Base-by-base conservation (phyloP, 2,329 filamentous ascomycete species). In the Phaeosphaeria sp. region DNA sequence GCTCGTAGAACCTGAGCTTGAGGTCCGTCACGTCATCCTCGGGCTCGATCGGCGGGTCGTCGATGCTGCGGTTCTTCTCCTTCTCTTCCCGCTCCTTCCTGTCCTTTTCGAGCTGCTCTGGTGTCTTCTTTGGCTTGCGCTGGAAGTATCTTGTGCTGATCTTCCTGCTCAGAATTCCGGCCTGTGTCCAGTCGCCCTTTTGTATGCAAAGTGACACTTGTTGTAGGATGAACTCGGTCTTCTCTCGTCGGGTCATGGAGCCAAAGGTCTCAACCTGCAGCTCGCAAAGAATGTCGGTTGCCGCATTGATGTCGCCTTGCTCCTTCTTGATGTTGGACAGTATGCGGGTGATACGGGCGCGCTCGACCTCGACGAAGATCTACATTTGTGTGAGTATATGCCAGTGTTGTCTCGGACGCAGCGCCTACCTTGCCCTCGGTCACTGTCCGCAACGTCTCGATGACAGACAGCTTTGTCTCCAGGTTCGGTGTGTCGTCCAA, bases 361-460 rank as follows among this genome's bases (percentile, higher is more conserved):
- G 89, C 84, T 99, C 95, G 52, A 99, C 95, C 83, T 99, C 95
- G 71, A 99, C 94, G 73, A 99, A 99, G 77, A 99, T 99, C 90
- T 89, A 57, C 20, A 27, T 17, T 18, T 17, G 13, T 55, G 53
- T 77, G 44, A 77, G 70, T 47, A 51, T 20, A 36, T 42, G 27
- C 11, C 2, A 22, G n/a, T 30, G 42, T 17, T 46, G 49, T 17
- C 18, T 20, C 43, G 40, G 43, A 7, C 39, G 43, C 13, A 44
- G 42, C 39, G 60, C 81, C 40, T 72, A 89, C 87, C 85, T 99
- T 99, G 81, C 95, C 95, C 80, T 99, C 95, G 8, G 95, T 99
- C 49, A 99, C 94, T 43, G 94, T 98, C 69, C 95, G 88, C 72
- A 99, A 80, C 1, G 94, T 96, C 80, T 99, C 94, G 73, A 99